Evolutionary conservation across 768 basidiomycete genomes (phyloP), one percentile per base, ranked within the genome.

Genomic region (Mycena albidolilacea): DNA sequence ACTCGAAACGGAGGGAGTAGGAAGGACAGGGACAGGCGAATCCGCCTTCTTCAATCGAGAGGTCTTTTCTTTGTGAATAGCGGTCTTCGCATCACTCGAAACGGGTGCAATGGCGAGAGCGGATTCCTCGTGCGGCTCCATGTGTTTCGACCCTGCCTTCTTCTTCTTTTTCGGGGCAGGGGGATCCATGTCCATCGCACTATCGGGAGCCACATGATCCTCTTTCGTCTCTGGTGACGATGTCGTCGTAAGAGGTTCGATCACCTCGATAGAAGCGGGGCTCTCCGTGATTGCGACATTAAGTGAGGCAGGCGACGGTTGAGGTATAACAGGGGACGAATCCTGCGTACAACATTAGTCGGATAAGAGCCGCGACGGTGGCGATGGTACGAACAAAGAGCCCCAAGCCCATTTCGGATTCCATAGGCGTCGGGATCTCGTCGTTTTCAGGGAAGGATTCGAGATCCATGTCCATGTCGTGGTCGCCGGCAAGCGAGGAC

Each of bases 321-420:
- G 39, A 17, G 67, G 52, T 48, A 23, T 21, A 30, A 55, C 60
- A 63, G 60, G 69, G 50, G 57, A 19, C 15, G 64, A 66, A 59
- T 69, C 63, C 70, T 75, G 70, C 55, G 21, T 43, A 35, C 66
- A 64, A 39, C 21, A 43, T 70, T 64, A 75, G 75, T 64, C 66
- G 63, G 81, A 82, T 23, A 80, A 78, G 38, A 77, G 74, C 44
- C 80, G 67, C 37, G 74, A 74, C 5, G 78, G 79, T 15, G 77
- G 70, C 30, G 70, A 67, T 71, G 67, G 75, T 30, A 76, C 74
- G 61, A 65, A 72, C 75, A 70, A 75, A 70, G 71, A 75, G 75
- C 37, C 75, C 75, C 30, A 75, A 54, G 55, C 75, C 71, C 39
- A 35, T 70, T 12, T 70, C 71, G 11, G 68, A 17, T 30, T 72